Base-by-base conservation (phyloP, 345 rosid genomes). In the Populus simonii region DNA sequence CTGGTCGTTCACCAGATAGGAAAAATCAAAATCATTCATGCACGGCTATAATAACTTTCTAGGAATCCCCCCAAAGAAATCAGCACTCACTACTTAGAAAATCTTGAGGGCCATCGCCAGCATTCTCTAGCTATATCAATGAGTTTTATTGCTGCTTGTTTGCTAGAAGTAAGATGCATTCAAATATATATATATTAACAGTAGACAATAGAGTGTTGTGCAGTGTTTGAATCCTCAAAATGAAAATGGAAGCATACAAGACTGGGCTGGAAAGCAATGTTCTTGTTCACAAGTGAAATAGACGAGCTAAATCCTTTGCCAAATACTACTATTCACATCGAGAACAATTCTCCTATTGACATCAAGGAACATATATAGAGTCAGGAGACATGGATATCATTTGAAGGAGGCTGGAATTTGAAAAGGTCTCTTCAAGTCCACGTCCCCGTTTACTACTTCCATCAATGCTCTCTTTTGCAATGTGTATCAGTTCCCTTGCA, bases 341-440 rank as follows among this genome's bases (percentile, higher is more conserved):
- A 65, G 36, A 29, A 29, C 41, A 80, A 2, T 18, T 20, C 61
- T 55, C 23, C 25, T 17, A 41, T 62, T 23, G 16, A 16, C 3
- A 16, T 85, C 67, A 84, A 39, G 81, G 88, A 55, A 85, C 83
- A 39, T 84, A 68, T 25, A 88, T 83, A 5, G 94, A 94, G 73
- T 91, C 98, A 74, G 94, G 98, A 75, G 97, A 94, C 96, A 88
- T 87, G 18, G 97, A 94, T 36, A 90, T 88, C 98, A 94, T 92
- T 77, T 94, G 97, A 74, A 94, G 94, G 53, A 94, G 87, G 78
- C 94, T 92, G 51, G 94, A 94, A 84, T 91, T 94, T 7, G 94
- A 92, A 68, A 92, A 92, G n/a, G 97, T 94, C 81, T 94, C 97
- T 71, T 94, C 92, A 55, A 91, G 81, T 13, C 86, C 89, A 62